A percentile compares a stretch with the other conserved stretches of the same genome.
phyloP scores from a whole-genome alignment of 768 basidiomycete species.

The Clathrus columnatus region DNA sequence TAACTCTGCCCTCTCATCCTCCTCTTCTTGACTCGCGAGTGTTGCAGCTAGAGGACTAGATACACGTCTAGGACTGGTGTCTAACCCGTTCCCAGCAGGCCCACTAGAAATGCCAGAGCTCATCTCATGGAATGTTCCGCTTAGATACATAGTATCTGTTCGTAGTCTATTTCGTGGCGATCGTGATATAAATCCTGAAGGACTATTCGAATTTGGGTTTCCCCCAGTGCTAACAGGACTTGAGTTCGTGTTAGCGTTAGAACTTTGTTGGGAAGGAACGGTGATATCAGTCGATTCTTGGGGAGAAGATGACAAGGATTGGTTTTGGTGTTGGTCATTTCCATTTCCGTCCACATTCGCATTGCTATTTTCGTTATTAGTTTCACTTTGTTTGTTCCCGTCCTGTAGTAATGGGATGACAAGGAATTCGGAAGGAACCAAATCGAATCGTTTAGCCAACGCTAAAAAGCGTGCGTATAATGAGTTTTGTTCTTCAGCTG shows the following conservation, averaged over 20 bases:
- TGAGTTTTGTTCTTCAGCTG: slow-evolving; percentile 84
- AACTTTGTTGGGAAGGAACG: not conserved
- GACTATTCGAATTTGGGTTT: not conserved
- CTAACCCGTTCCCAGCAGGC: not conserved
- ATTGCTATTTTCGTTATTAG: not conserved
- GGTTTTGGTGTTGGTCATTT: not conserved
- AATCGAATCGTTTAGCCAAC: slow-evolving; percentile 67
- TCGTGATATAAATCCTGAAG: not conserved
- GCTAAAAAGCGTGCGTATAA: slow-evolving; percentile 86
- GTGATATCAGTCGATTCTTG: not conserved
- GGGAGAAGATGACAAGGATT: not conserved
- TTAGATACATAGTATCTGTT: not conserved
- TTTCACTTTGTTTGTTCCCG: too few relatives aligned
- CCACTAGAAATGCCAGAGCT: not conserved
- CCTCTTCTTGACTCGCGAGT: not conserved
- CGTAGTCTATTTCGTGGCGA: not conserved
- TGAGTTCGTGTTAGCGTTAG: not conserved
- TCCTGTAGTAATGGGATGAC: slow-evolving; percentile 50
- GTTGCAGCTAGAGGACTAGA: not conserved
- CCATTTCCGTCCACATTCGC: not conserved
- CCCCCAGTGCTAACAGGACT: not conserved
- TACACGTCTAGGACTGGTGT: not conserved
- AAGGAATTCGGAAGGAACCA: slow-evolving; percentile 77
- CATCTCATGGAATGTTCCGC: not conserved
- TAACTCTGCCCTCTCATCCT: not conserved